Evolutionary conservation across 768 basidiomycete species (phyloP), one percentile per base, ranked within the genome.

Genomic region (Hirschioporus abietinus): DNA sequence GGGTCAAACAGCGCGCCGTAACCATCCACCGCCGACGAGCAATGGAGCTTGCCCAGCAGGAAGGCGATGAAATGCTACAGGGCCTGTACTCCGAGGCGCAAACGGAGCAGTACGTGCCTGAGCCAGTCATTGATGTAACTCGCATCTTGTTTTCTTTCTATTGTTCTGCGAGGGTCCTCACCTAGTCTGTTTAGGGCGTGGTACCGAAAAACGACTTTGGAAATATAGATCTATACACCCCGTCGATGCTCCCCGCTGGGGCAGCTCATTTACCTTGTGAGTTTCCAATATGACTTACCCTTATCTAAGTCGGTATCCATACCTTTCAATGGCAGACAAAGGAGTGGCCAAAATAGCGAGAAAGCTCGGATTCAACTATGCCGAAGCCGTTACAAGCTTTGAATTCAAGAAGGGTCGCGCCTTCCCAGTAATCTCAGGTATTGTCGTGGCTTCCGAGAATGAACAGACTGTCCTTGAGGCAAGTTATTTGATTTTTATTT

Each of bases 171-270:
- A 64, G 62, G 27, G 52, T 63, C 24, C 10, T 23, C 58, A 7
- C 57, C 58, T 57, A 34, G 6, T 34, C 36, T 59, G 63, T 12
- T 57, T 72, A 99, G 96, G 96, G 96, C 35, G 88, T 86, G 74
- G 85, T 99, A 34, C 95, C 95, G 7, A 96, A 93, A 79, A 99
- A 99, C 72, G 87, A 89, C 69, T 99, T 96, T 75, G 96, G 96
- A 20, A 99, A 98, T 75, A 92, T 99, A 69, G 96, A 99, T 78
- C 78, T 99, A 26, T 99, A 96, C 75, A 93, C 92, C 26, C 90
- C 93, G 30, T 89, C 93, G 3, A 99, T 99, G 97, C 82, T 99
- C 34, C 97, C 97, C 1, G 78, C 75, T 64, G 97, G 97, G 23
- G 93, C 86, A 5, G 89, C 81, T 1, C 94, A 98, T 78, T 79